Base-by-base conservation (phyloP, 352 stramenopile genomes). In the Pythium monospermum region DNA sequence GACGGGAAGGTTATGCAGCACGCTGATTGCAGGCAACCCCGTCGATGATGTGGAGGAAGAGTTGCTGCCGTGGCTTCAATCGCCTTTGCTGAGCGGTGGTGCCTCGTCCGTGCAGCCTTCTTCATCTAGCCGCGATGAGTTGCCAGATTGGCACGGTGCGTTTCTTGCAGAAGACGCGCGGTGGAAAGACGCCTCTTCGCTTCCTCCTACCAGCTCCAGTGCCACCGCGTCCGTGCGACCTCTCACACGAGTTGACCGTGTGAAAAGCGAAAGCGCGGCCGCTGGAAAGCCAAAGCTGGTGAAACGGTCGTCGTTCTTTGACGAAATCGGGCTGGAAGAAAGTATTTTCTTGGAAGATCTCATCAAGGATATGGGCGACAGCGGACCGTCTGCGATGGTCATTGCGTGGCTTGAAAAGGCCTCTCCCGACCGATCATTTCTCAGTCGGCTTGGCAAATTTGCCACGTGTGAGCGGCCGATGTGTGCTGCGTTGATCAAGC, bases 31-130 rank as follows among this genome's bases (percentile, higher is more conserved):
- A 22, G 84, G 82, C 2, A 68, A 87, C 25, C 84, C 84, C 1
- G 63, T 92, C 2, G 78, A 94, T 63, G 60, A 59, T 3, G 68
- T 85, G 3, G 84, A 94, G 67, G 84, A 94, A 56, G 84, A 94
- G 38, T 38, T 94, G 6, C 46, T 90, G 3, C 82, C 84, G 8
- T 94, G 84, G 84, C 53, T 94, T 19, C 82, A 94, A 49, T 93
- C 82, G 10, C 77, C 76, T 18, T 57, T 94, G 15, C 53, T 94
- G 7, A 92, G 80, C 60, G 84, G 84, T 13, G 84, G 84, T 0
- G 66, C 88, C 6, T 66, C 64, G 16, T 66, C 64, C 13, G 49
- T 21, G 36, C 36, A 59, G 30, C 46, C 44, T 2, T 19, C 35
- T 19, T 32, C 36, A 25, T n/a, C n/a, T n/a, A 43, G 18, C 26